Conservation (phyloP, 139 green algal genomes). For the Ostreobium quekettii region DNA sequence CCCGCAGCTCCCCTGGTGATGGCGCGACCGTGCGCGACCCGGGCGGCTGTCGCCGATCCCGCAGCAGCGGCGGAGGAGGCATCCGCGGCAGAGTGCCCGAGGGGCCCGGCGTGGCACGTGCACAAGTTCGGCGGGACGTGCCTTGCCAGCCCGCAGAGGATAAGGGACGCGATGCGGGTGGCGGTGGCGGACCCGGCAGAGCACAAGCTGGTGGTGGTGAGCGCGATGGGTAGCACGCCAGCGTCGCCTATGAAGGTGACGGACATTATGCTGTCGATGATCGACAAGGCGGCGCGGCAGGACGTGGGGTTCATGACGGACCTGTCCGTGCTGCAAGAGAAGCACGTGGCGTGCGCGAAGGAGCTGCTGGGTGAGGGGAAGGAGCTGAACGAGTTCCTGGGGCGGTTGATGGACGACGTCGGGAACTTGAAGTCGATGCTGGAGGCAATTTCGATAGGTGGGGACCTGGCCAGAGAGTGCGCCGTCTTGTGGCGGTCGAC, state of each 20-base stretch:
- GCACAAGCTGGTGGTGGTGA: constrained; percentile 67
- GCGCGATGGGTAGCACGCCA: constrained; percentile 70
- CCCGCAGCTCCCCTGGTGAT: too few relatives aligned
- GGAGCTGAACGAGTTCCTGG: constrained; percentile 66
- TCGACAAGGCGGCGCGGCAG: constrained; percentile 39
- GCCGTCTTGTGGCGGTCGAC: too few relatives aligned
- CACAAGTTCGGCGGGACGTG: constrained; percentile 98
- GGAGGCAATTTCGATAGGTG: constrained; percentile 79
- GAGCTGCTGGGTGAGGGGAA: constrained; percentile 58
- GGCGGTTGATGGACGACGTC: constrained; percentile 72
- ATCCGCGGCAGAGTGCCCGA: constrained; percentile 19
- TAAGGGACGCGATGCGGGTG: constrained; percentile 63
- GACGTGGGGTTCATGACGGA: constrained; percentile 75
- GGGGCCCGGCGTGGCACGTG: constrained; percentile 51
- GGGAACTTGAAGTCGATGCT: constrained; percentile 91
- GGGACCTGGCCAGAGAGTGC: background rate
- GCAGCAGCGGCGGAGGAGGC: constrained; percentile 18
- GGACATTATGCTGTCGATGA: constrained; percentile 87
- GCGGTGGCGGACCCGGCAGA: constrained; percentile 46
- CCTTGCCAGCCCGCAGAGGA: constrained; percentile 76
- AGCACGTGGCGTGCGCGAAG: constrained; percentile 79
- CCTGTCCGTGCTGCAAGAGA: constrained; percentile 74
- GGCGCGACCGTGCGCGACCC: too few relatives aligned
- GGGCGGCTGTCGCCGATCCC: constrained; percentile 20
- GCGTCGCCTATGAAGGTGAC: constrained; percentile 76